Conservation (phyloP, 2,329 filamentous ascomycete species). For the Albifimbria verrucaria region DNA sequence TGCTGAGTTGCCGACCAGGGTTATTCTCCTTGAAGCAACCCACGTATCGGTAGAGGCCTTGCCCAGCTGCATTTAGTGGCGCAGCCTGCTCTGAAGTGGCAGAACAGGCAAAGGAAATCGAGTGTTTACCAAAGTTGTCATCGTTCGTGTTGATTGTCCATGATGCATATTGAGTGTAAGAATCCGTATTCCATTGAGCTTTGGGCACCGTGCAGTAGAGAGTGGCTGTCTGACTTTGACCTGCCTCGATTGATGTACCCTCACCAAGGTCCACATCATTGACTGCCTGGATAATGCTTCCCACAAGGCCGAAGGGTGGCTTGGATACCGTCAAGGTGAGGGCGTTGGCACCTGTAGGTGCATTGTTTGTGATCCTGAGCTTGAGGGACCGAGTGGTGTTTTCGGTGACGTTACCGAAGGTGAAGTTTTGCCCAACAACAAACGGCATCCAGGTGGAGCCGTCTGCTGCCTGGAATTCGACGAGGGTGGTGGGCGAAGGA, state of each 20-base stretch:
- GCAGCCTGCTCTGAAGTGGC: conserved; percentile 51
- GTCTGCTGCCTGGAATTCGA: conserved; percentile 54
- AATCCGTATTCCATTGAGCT: conserved; percentile 52
- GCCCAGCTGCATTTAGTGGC: conserved; percentile 40
- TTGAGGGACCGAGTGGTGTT: conserved; percentile 44
- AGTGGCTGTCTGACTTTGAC: conserved; percentile 47
- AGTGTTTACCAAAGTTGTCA: conserved; percentile 46
- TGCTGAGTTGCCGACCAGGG: conserved; percentile 47
- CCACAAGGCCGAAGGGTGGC: conserved; percentile 50
- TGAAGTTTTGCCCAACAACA: conserved; percentile 39
- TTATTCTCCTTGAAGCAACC: conserved; percentile 57
- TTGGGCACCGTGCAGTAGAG: conserved; percentile 55
- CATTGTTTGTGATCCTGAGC: conserved; percentile 52
- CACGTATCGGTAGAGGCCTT: conserved; percentile 46
- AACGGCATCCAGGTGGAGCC: conserved; percentile 49
- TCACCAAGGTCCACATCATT: conserved; percentile 59
- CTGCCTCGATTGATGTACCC: conserved; percentile 46
- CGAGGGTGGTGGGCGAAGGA: conserved; percentile 41
- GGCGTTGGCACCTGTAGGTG: conserved; percentile 37
- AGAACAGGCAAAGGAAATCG: conserved; percentile 47
- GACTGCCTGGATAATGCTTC: conserved; percentile 49
- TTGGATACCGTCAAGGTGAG: conserved; percentile 59
- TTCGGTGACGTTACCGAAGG: conserved; percentile 53
- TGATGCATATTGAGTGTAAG: conserved; percentile 42
- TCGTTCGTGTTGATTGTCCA: conserved; percentile 60